Base-by-base conservation (phyloP, 2,329 filamentous ascomycete genomes). In the Emericellopsis atlantica region DNA sequence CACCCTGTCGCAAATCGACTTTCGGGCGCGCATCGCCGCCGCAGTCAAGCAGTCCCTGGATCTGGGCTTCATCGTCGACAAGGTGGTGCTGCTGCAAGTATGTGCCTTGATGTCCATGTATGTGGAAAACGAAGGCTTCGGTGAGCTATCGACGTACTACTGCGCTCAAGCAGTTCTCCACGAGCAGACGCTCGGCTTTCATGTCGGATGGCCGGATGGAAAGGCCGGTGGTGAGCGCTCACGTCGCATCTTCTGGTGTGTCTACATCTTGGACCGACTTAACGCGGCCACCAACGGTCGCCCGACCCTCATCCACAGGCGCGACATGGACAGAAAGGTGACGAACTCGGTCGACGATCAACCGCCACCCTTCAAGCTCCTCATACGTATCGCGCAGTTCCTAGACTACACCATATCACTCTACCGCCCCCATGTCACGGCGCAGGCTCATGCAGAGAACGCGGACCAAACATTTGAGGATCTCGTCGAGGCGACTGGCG, bases 121-220 rank as follows among this genome's bases (percentile, higher is more conserved):
- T 39, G 39, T 43, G 10, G 47, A 47, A 32, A 45, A 42, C 18
- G 35, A 45, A 18, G 40, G 41, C 8, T 44, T 44, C 32, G 44
- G 47, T 38, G 44, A 47, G 39, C 29, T 49, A 7, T 49, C 47
- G 8, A 41, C 40, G 18, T 37, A 43, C 24, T 49, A 49, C 37
- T 46, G 48, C 12, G 49, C 49, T 6, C 50, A 52, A 39, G 46
- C 49, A 9, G 45, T 52, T 5, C 49, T 43, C 8, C 46, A 50
- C 21, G 45, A 49, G n/a, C 50, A 49, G 36, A 51, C 48, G 2
- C 44, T 52, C 21, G 50, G 49, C 2, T 50, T 52, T 15, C 50
- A 52, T 31, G 43, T 51, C 5, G 46, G 49, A 18, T 51, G 50
- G 41, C 50, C 49, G 2, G 48, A 48, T 12, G 50, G 44, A 5